Evolutionary conservation across 495 filamentous ascomycete species (phyloP).

Genomic region (Lophium mytilinum): DNA sequence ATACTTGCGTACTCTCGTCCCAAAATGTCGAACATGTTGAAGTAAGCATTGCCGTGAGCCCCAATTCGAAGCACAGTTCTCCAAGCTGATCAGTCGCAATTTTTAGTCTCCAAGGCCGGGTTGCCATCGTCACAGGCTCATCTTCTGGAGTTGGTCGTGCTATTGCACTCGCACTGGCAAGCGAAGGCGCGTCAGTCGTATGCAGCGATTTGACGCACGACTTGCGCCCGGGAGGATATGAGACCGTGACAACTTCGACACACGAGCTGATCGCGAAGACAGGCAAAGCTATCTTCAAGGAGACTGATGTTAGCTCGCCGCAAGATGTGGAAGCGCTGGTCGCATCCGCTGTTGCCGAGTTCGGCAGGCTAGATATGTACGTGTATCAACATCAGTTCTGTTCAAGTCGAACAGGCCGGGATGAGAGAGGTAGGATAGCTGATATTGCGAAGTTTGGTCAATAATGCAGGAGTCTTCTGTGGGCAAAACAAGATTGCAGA

Average conservation of each 20-base stretch:
- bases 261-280: conserved; percentile 23
- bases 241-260: conserved; percentile 15
- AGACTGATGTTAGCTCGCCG: conserved; percentile 31
- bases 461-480: conserved; percentile 41
- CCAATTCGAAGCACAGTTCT: no score
- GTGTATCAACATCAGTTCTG: neutral
- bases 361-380: conserved; percentile 46
- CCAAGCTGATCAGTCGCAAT: no score
- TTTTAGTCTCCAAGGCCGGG: no score
- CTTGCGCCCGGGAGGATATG: conserved; percentile 11
- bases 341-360: conserved; percentile 31
- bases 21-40: no score
- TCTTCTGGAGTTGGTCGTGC: conserved; percentile 31
- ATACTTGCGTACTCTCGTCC: no score
- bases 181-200: conserved; percentile 29
- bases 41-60: no score
- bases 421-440: neutral
- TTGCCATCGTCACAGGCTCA: conserved; percentile 30
- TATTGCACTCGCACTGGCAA: conserved; percentile 28
- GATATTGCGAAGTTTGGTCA: conserved; percentile 38
- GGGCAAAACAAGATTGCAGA: conserved; percentile 17
- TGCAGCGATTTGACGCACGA: conserved; percentile 27
- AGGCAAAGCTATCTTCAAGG: conserved; percentile 31
- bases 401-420: neutral
- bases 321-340: conserved; percentile 37